A percentile compares a stretch with the other conserved stretches of the same genome.
These are phyloP conservation scores for Blastocystis hominis DNA, from an alignment of 352 stramenopile genomes.

Conservation along the genomic window DNA sequence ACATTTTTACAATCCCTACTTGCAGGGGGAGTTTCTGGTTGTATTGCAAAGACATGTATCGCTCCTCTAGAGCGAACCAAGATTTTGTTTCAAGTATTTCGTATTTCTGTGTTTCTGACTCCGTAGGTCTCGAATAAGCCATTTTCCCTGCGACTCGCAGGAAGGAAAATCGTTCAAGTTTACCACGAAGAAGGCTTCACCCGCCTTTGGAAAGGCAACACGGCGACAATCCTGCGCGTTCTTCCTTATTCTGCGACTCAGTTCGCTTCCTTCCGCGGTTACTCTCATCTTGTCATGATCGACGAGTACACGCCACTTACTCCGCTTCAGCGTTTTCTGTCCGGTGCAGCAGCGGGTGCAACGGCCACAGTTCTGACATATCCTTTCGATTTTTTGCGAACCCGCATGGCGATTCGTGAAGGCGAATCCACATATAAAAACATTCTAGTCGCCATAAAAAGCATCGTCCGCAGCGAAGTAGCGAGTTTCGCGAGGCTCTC, in stretches of 20 bases:
- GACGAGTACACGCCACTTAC: conserved; percentile 64
- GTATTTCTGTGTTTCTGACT: background rate
- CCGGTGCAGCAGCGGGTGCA: conserved; percentile 69
- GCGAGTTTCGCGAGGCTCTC: background rate
- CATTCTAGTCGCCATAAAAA: conserved; percentile 49
- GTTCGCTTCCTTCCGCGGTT: conserved; percentile 72
- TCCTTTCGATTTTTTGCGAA: conserved; percentile 73
- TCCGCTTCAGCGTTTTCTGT: conserved; percentile 67
- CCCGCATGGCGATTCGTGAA: conserved; percentile 69
- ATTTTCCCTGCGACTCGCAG: background rate
- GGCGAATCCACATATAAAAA: conserved; percentile 56
- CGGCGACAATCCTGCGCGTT: conserved; percentile 72
- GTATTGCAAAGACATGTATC: conserved; percentile 72
- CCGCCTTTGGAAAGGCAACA: conserved; percentile 71
- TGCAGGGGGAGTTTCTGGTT: conserved; percentile 63
- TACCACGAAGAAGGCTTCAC: conserved; percentile 64
- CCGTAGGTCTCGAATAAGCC: conserved; percentile 52
- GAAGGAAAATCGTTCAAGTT: conserved; percentile 46
- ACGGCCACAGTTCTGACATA: conserved; percentile 70
- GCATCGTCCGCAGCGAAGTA: conserved; percentile 19
- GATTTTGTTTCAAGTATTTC: conserved; percentile 77
- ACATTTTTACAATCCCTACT: conserved; percentile 53
- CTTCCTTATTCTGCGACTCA: conserved; percentile 78
- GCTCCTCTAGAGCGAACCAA: conserved; percentile 79
- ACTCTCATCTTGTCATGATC: conserved; percentile 16